A percentile compares a stretch with the other conserved stretches of the same genome.
Evolutionary conservation across 1,284 basidiomycete genomes (phyloP).

Genomic region (Tausonia pullulans): DNA sequence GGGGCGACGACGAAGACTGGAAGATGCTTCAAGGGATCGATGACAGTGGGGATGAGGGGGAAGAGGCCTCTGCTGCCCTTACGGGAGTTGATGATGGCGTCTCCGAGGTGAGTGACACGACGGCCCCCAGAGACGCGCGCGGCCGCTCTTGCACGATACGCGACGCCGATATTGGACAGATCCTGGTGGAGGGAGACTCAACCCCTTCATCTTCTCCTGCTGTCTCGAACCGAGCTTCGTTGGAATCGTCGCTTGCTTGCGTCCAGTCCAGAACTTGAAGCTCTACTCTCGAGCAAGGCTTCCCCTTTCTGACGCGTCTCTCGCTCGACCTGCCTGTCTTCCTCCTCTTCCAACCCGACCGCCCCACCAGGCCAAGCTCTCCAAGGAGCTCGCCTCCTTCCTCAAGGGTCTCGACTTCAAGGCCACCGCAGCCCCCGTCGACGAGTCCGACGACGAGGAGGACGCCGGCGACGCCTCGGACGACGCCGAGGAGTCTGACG

Average conservation of each 20-base stretch:
- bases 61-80: slow-evolving; percentile 19
- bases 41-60: slow-evolving; percentile 32
- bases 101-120: slow-evolving; percentile 26
- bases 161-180: no score
- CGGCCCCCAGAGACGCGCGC: slow-evolving; percentile 21
- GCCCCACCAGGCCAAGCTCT: slow-evolving; percentile 35
- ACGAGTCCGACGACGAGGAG: slow-evolving; percentile 6
- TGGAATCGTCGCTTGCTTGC: background rate
- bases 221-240: background rate
- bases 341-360: background rate
- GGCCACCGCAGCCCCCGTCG: slow-evolving; percentile 18
- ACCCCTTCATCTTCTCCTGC: background rate
- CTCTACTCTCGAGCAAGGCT: background rate
- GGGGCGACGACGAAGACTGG: slow-evolving; percentile 44
- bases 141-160: background rate
- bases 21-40: slow-evolving; percentile 41
- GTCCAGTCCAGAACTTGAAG: background rate
- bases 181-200: no score
- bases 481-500: slow-evolving; percentile 19
- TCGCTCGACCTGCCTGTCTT: background rate
- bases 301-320: background rate
- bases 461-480: slow-evolving; percentile 18
- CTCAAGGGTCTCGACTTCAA: slow-evolving; percentile 46
- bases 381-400: slow-evolving; percentile 49
- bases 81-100: slow-evolving; percentile 8